phyloP scores from a whole-genome alignment of 225 moss, liverwort and hornwort genomes.

The Takakia lepidozioides region DNA sequence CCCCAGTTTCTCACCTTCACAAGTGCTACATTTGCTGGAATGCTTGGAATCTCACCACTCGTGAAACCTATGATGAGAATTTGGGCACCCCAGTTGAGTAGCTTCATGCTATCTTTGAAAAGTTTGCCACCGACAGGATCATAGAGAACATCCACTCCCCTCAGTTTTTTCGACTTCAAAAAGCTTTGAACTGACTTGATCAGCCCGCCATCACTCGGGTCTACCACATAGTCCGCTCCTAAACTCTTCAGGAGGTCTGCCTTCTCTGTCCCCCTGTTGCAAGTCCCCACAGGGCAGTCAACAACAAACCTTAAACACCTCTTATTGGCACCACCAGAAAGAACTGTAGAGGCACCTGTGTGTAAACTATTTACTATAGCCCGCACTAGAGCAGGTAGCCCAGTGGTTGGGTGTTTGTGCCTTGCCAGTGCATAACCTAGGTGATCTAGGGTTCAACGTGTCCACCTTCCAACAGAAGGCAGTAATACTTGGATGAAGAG shows the following conservation, averaged over 20 bases:
- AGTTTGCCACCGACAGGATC: conserved; percentile 95
- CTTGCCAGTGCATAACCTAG: too few species aligned
- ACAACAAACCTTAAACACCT: too few species aligned
- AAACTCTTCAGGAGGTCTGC: conserved; percentile 49
- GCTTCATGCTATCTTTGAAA: conserved; percentile 86
- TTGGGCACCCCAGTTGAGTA: conserved; percentile 82
- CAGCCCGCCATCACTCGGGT: conserved; percentile 59
- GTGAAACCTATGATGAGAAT: conserved; percentile 86
- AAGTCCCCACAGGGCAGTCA: too few species aligned
- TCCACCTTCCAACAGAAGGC: too few species aligned
- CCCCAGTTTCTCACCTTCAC: conserved; percentile 53
- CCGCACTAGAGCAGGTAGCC: too few species aligned
- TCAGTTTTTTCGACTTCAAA: conserved; percentile 53
- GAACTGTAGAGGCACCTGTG: too few species aligned
- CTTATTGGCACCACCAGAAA: too few species aligned
- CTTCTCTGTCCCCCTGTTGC: conserved; percentile 73
- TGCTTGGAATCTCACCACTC: conserved; percentile 82
- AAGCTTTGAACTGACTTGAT: conserved; percentile 70
- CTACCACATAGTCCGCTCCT: conserved; percentile 86
- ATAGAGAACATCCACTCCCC: conserved; percentile 81
- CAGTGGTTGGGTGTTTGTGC: too few species aligned
- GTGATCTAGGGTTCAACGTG: too few species aligned
- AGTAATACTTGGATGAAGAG: too few species aligned
- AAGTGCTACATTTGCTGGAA: conserved; percentile 80
- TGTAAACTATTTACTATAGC: too few species aligned